Evolutionary conservation across 768 basidiomycete species (phyloP).

Genomic region (Mycena maculata): DNA sequence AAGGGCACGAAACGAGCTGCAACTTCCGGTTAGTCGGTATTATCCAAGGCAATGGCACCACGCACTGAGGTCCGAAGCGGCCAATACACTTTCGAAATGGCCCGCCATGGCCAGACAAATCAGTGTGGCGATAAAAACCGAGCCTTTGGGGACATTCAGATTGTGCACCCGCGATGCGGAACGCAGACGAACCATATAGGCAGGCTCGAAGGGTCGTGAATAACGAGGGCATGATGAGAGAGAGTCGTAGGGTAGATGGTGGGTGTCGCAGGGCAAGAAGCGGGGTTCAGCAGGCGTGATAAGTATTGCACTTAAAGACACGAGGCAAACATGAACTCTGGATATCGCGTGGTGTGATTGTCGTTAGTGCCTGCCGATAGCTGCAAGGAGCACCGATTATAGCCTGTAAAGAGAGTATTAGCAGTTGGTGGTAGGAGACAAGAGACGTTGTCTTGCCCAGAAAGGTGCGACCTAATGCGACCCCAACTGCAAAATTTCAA

Average conservation of each 20-base stretch:
- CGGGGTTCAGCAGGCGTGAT: slow-evolving; percentile 21
- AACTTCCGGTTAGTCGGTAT: slow-evolving; percentile 17
- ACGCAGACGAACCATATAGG: slow-evolving; percentile 66
- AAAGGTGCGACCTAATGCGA: slow-evolving; percentile 15
- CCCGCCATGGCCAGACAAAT: slow-evolving; percentile 85
- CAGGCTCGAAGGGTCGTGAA: slow-evolving; percentile 77
- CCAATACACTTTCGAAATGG: slow-evolving; percentile 78
- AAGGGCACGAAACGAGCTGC: slow-evolving; percentile 89
- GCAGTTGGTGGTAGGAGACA: background rate
- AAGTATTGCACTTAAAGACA: slow-evolving; percentile 28
- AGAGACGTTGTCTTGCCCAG: slow-evolving; percentile 16
- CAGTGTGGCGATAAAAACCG: slow-evolving; percentile 78
- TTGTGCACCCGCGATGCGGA: slow-evolving; percentile 5
- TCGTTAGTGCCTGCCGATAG: slow-evolving; percentile 32
- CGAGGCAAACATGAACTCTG: slow-evolving; percentile 35
- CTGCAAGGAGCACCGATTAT: slow-evolving; percentile 26
- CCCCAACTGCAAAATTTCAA: slow-evolving; percentile 2
- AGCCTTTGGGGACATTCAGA: slow-evolving; percentile 52
- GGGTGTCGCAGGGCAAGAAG: slow-evolving; percentile 31
- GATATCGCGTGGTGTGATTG: slow-evolving; percentile 30
- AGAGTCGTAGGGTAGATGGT: slow-evolving; percentile 26
- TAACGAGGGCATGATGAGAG: slow-evolving; percentile 67
- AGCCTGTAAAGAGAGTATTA: slow-evolving; percentile 19
- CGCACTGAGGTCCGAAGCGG: slow-evolving; percentile 85
- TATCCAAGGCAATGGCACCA: slow-evolving; percentile 15